Evolutionary conservation across 495 filamentous ascomycete genomes (phyloP).

Genomic region (Hypoxylon fuscum): DNA sequence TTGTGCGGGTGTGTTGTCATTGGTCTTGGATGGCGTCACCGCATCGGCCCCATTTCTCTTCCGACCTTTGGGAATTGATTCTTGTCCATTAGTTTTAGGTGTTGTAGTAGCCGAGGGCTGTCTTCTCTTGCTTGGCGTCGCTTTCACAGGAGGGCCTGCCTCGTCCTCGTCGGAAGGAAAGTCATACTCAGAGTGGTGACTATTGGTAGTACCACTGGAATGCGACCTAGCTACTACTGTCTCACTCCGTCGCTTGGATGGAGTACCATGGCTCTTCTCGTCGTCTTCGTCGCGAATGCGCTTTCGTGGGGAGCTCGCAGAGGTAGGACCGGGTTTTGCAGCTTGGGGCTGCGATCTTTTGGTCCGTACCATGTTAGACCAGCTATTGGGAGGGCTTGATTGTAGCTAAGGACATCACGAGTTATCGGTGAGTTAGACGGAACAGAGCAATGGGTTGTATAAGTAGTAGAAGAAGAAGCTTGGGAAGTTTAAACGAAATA

Average conservation of each 20-base stretch:
- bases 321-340: conserved; percentile 28
- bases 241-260: conserved; percentile 20
- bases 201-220: conserved; percentile 8
- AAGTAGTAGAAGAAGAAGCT: too few species aligned
- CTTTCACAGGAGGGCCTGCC: conserved; percentile 9
- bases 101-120: conserved; percentile 11
- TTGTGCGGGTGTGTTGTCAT: conserved; percentile 41
- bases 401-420: conserved; percentile 6
- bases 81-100: conserved; percentile 8
- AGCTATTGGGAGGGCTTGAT: conserved; percentile 1
- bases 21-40: conserved; percentile 51
- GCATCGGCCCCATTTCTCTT: conserved; percentile 33
- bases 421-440: conserved; percentile 3
- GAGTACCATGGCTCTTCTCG: conserved; percentile 14
- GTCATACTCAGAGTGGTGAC: conserved; percentile 36
- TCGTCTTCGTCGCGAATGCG: conserved; percentile 29
- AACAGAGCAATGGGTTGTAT: too few species aligned
- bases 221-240: neutral
- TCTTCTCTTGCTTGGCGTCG: conserved; percentile 36
- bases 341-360: conserved; percentile 34
- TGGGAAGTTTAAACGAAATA: too few species aligned
- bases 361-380: conserved; percentile 42
- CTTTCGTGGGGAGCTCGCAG: conserved; percentile 36
- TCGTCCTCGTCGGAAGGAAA: conserved; percentile 42
- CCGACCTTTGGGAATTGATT: conserved; percentile 44